These are phyloP conservation scores for Boletus bicolor DNA, from an alignment of 768 basidiomycete species.

Conservation along the genomic window DNA sequence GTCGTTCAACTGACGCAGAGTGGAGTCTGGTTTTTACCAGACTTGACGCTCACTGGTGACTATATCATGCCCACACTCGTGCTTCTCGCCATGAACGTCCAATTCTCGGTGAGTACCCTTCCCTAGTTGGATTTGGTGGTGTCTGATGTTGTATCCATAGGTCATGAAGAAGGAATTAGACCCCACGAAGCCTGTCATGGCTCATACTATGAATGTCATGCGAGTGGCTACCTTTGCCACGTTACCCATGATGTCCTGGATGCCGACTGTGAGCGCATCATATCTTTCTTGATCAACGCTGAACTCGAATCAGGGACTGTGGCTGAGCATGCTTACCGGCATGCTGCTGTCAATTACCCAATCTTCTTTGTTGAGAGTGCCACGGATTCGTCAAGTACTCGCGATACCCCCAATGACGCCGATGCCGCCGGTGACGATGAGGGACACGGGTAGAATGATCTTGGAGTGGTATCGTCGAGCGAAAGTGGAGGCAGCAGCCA, in stretches of 20 bases:
- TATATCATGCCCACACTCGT: slow-evolving; percentile 64
- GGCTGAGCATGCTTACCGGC: slow-evolving; percentile 56
- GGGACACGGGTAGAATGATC: slow-evolving; percentile 21
- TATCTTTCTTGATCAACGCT: not conserved
- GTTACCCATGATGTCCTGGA: slow-evolving; percentile 49
- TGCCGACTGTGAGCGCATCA: slow-evolving; percentile 59
- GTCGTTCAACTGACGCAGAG: slow-evolving; percentile 73
- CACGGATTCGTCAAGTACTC: slow-evolving; percentile 39
- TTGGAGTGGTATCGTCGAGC: slow-evolving; percentile 18
- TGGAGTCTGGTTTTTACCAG: slow-evolving; percentile 68
- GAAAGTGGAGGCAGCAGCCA: not conserved
- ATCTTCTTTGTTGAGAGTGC: slow-evolving; percentile 41
- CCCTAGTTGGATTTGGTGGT: not conserved
- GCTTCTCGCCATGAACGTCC: slow-evolving; percentile 60
- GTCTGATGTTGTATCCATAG: slow-evolving; percentile 22
- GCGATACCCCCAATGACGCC: slow-evolving; percentile 28
- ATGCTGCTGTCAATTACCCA: slow-evolving; percentile 47
- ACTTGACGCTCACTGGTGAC: slow-evolving; percentile 80
- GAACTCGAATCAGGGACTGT: slow-evolving; percentile 44
- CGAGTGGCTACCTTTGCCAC: slow-evolving; percentile 53
- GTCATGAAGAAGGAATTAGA: slow-evolving; percentile 53
- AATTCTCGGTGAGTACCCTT: slow-evolving; percentile 55
- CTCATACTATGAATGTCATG: slow-evolving; percentile 67
- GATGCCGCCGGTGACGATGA: slow-evolving; percentile 27
- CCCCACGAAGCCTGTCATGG: slow-evolving; percentile 49